Evolutionary conservation across 1,284 basidiomycete species (phyloP).

Genomic region (Rhodotorula sp.): DNA sequence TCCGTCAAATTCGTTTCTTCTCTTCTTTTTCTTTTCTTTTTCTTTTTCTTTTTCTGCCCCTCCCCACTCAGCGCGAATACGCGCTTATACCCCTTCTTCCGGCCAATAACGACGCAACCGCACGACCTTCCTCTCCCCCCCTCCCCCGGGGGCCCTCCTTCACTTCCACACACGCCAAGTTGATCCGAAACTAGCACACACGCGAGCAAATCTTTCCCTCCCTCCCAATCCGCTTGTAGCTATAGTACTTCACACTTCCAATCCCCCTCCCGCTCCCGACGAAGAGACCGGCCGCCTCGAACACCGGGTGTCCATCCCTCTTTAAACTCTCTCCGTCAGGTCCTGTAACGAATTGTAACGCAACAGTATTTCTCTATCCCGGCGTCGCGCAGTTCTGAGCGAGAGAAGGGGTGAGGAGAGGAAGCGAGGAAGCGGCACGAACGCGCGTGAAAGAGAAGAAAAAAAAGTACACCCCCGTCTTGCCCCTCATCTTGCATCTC

Average conservation of each 20-base stretch:
- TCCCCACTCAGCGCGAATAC: background rate
- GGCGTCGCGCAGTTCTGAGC: no score
- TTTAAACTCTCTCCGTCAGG: no score
- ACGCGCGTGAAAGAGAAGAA: no score
- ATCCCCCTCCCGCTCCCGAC: background rate
- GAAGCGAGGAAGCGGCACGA: no score
- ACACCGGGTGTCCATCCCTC: background rate
- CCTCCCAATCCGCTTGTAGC: no score
- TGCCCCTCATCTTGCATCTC: no score
- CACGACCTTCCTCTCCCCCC: background rate
- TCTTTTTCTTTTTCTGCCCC: background rate
- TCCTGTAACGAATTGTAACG: background rate
- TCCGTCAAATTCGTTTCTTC: no score
- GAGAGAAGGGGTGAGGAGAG: no score
- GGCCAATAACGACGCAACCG: background rate
- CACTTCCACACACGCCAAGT: background rate
- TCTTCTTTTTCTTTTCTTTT: background rate
- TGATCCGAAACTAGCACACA: background rate
- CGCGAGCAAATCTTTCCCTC: background rate
- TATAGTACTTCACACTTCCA: no score
- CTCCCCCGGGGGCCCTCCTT: no score
- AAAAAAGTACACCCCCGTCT: no score
- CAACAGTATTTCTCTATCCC: no score
- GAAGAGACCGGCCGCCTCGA: background rate
- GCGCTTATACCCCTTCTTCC: background rate